Conservation (phyloP, 495 filamentous ascomycete species). For the Penicillium alfredii region DNA sequence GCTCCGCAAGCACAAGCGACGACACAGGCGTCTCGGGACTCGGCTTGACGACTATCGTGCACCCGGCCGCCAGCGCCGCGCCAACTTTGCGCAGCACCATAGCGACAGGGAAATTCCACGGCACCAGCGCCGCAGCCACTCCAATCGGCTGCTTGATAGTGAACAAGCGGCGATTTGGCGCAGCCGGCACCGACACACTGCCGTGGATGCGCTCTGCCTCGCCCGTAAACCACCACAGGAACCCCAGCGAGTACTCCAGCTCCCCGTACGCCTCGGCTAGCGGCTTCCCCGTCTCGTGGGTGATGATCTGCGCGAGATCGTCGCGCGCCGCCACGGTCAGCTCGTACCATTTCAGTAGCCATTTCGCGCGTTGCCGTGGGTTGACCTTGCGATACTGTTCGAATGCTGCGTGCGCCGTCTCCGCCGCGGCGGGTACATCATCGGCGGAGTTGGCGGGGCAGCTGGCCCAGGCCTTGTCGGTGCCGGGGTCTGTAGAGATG, state of each 20-base stretch:
- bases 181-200: conserved; percentile 47
- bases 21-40: conserved; percentile 58
- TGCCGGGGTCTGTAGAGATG: conserved; percentile 53
- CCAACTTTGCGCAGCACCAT: conserved; percentile 67
- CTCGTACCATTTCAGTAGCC: conserved; percentile 54
- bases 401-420: conserved; percentile 56
- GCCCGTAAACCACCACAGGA: conserved; percentile 60
- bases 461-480: conserved; percentile 56
- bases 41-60: conserved; percentile 58
- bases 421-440: conserved; percentile 57
- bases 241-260: conserved; percentile 54
- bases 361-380: conserved; percentile 55
- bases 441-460: conserved; percentile 54
- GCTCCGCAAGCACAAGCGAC: conserved; percentile 46
- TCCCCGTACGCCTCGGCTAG: conserved; percentile 53
- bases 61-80: conserved; percentile 66
- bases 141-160: conserved; percentile 67
- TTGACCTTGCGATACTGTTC: conserved; percentile 54
- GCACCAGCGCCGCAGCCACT: conserved; percentile 58
- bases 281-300: conserved; percentile 61
- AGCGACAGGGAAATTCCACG: conserved; percentile 59
- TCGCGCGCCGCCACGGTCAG: conserved; percentile 46
- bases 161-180: conserved; percentile 57
- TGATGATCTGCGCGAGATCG: conserved; percentile 54
- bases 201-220: conserved; percentile 68